A percentile compares a stretch with the other conserved stretches of the same genome.
These are phyloP conservation scores for Chlorella vulgaris DNA, from an alignment of 139 green algal species.

Conservation along the genomic window DNA sequence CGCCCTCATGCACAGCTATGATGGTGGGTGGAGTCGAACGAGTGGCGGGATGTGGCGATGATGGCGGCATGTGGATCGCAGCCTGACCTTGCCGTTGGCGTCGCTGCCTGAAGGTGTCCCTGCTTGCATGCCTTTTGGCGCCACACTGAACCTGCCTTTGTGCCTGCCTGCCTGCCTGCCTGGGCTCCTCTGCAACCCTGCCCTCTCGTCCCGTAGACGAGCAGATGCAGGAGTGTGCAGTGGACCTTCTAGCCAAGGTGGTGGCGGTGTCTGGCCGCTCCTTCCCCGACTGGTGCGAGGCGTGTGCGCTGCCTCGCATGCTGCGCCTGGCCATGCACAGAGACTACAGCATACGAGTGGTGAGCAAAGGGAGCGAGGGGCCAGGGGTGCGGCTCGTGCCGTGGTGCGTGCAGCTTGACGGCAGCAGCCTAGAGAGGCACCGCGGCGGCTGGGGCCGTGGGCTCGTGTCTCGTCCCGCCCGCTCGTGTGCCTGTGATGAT, in stretches of 20 bases:
- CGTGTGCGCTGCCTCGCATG: constrained; percentile 14
- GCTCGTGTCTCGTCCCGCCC: no score
- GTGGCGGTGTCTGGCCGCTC: background rate
- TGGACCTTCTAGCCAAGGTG: constrained; percentile 31
- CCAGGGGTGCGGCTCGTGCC: no score
- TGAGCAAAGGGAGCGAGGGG: background rate
- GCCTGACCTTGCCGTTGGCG: background rate
- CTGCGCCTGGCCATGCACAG: constrained; percentile 12
- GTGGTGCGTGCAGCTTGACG: no score
- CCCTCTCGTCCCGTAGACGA: constrained; percentile 22
- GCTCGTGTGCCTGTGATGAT: no score
- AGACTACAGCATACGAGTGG: constrained; percentile 28
- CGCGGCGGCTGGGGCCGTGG: no score
- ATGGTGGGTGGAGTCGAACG: background rate
- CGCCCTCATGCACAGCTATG: constrained; percentile 22
- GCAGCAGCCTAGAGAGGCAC: no score
- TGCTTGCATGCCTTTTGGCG: background rate
- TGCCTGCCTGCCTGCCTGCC: background rate
- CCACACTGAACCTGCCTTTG: no score
- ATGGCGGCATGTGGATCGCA: background rate
- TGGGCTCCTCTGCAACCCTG: background rate
- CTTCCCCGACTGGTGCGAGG: constrained; percentile 6
- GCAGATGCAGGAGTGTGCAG: constrained; percentile 39
- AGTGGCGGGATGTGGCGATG: background rate
- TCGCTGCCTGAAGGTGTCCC: background rate